Evolutionary conservation across 106 monocot species (phyloP).

Genomic region (Dactylorhiza incarnata): DNA sequence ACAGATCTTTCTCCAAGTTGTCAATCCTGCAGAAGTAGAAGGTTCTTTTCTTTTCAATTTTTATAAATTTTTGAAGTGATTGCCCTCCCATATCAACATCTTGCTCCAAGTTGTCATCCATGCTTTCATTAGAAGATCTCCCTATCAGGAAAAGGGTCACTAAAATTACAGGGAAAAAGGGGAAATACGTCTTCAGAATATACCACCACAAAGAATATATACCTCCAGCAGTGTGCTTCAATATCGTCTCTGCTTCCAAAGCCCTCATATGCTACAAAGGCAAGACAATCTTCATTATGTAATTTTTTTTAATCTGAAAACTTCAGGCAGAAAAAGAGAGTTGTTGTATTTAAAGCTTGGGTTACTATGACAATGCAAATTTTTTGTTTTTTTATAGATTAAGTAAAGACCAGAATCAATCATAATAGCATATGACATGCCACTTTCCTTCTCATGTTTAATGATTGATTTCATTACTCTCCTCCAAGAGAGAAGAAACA

Average conservation of each 20-base stretch:
- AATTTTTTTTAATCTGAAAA: background rate
- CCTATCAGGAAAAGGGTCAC: background rate
- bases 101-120: background rate
- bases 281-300: background rate
- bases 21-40: slow-evolving; percentile 16
- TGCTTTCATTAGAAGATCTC: background rate
- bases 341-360: too few species aligned
- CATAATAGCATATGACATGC: background rate
- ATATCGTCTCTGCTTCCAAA: background rate
- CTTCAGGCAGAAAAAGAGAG: too few species aligned
- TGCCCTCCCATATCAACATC: slow-evolving; percentile 11
- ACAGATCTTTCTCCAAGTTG: slow-evolving; percentile 25
- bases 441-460: background rate
- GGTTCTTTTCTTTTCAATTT: background rate
- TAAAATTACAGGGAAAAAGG: background rate
- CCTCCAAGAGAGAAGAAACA: background rate
- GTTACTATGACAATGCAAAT: background rate
- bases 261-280: background rate
- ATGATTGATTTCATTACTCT: background rate
- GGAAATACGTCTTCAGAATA: background rate
- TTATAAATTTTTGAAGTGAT: background rate
- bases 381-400: background rate
- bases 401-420: background rate
- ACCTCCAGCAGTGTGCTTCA: slow-evolving; percentile 2
- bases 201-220: too few species aligned